Evolutionary conservation across 2,329 filamentous ascomycete genomes (phyloP), one percentile per base, ranked within the genome.

Genomic region (Cladophialophora chaetospira): DNA sequence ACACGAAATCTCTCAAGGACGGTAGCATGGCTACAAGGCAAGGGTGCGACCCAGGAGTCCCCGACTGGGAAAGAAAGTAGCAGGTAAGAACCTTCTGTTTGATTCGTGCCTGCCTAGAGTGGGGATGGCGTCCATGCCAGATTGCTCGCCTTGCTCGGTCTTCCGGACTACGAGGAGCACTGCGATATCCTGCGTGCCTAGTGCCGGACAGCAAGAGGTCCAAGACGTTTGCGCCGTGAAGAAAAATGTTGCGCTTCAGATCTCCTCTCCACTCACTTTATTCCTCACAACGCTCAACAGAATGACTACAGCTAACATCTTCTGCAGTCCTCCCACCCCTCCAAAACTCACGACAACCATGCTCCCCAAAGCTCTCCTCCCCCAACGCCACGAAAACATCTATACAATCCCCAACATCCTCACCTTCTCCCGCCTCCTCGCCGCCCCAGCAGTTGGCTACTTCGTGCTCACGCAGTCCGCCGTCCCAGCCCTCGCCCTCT

Each of bases 361-460:
- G 17, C 64, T 62, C 17, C 58, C 63, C 5, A 38, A 36, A 46
- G 75, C 53, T 63, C 73, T 45, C 69, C 69, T 66, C 21, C 71
- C 60, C 43, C 60, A 40, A 2, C 40, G 38, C 4, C 89, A 87
- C 70, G 94, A 99, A 75, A 91, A 99, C 70, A 96, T 99, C 69
- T 97, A 96, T 77, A 99, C 91, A 31, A 70, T 99, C n/a, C 94
- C 94, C 36, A 99, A 99, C 71, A 80, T 96, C 60, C 82, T 99
- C 51, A 99, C 94, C 1, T 86, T 93, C 64, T 89, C 91, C 2
- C 88, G 94, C 2, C 83, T 99, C 35, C 71, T 89, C 48, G 88
- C 89, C 1, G 89, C 94, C 0, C 94, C 94, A 0, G 79, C 88
- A 26, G 85, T 97, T 44, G 94, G 93, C 54, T 97, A 96, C 71